Evolutionary conservation across 2,329 filamentous ascomycete genomes (phyloP).

Genomic region (Fusarium musae): DNA sequence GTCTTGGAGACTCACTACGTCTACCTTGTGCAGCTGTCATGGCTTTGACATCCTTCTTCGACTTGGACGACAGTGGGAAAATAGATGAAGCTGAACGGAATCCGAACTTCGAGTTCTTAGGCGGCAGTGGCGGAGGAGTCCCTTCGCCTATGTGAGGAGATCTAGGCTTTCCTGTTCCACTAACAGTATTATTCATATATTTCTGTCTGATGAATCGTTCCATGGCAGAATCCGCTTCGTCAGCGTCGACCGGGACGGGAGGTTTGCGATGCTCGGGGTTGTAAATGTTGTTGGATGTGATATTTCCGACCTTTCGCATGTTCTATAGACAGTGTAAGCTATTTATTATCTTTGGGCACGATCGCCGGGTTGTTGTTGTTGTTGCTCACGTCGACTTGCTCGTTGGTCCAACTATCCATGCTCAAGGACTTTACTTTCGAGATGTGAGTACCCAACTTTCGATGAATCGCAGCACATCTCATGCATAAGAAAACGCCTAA

Average conservation of each 20-base stretch:
- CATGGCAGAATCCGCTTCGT: conserved; percentile 94
- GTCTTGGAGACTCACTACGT: conserved; percentile 52
- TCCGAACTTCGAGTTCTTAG: conserved; percentile 70
- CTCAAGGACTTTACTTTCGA: conserved; percentile 98
- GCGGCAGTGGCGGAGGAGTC: conserved; percentile 68
- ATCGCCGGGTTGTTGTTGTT: not conserved
- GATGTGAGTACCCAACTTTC: conserved; percentile 96
- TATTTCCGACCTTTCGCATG: conserved; percentile 94
- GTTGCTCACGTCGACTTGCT: conserved; percentile 88
- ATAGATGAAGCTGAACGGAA: conserved; percentile 73
- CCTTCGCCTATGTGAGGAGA: conserved; percentile 62
- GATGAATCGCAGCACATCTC: conserved; percentile 94
- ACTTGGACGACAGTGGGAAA: conserved; percentile 70
- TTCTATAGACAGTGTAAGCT: conserved; percentile 65
- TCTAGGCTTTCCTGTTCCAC: conserved; percentile 52
- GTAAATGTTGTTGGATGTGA: conserved; percentile 85
- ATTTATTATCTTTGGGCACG: not conserved
- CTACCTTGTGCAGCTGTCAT: conserved; percentile 42
- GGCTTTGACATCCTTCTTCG: conserved; percentile 63
- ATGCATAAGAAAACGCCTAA: conserved; percentile 97
- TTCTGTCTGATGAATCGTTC: conserved; percentile 96
- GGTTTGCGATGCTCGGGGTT: conserved; percentile 87
- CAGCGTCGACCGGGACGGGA: conserved; percentile 86
- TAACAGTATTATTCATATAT: conserved; percentile 73
- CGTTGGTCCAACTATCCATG: conserved; percentile 97